Conservation (phyloP, 129 eudicot genomes). For the Deinandra increscens region DNA sequence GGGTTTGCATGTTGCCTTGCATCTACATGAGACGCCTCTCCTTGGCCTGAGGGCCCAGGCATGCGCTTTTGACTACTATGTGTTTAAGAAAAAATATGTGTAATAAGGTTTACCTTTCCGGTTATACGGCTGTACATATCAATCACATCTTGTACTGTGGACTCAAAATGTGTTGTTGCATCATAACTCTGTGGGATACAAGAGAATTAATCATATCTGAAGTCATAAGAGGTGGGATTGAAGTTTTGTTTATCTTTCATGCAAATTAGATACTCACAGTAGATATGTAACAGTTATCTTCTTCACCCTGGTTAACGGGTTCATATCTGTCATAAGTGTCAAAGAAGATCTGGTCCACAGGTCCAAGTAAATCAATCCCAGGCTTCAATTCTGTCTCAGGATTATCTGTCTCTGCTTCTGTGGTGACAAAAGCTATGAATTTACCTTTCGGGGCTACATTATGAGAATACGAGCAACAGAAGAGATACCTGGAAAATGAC, state of each 20-base stretch:
- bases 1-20: not conserved
- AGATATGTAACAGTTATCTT: slow-evolving; percentile 6
- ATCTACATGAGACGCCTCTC: not conserved
- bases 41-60: not conserved
- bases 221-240: not conserved
- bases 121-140: slow-evolving; percentile 35
- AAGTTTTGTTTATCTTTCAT: not conserved
- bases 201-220: not conserved
- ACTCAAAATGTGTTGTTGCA: slow-evolving; percentile 50
- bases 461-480: slow-evolving; percentile 56
- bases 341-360: slow-evolving; percentile 56
- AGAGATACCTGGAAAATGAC: slow-evolving; percentile 2
- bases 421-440: slow-evolving; percentile 63
- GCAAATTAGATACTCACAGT: not conserved
- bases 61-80: not conserved
- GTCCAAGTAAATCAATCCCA: slow-evolving; percentile 59
- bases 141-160: slow-evolving; percentile 6
- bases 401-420: slow-evolving; percentile 58
- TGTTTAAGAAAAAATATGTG: not conserved
- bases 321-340: slow-evolving; percentile 61
- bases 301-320: slow-evolving; percentile 25
- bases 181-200: slow-evolving; percentile 55
- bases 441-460: slow-evolving; percentile 64
- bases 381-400: slow-evolving; percentile 55
- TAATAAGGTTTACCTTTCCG: slow-evolving; percentile 48